Evolutionary conservation across 2,329 filamentous ascomycete species (phyloP), one percentile per base, ranked within the genome.

Genomic region (Cladophialophora yegresii): DNA sequence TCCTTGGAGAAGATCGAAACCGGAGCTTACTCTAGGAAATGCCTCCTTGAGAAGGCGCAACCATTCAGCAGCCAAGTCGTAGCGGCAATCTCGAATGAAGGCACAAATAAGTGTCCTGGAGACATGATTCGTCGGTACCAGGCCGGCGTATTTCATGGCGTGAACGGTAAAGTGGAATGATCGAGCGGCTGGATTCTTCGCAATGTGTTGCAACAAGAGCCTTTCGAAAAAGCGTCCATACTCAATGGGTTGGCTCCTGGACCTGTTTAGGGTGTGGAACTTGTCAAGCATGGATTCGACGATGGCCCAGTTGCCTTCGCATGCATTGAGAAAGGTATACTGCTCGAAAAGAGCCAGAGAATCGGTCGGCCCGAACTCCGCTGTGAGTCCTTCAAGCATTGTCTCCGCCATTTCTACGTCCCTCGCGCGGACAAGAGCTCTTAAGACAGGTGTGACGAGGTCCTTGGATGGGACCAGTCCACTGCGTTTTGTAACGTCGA

Each of bases 391-490:
- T n/a, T 74, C 55, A 3, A 76, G 72, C 58, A 79, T 53, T 16
- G 71, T 69, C 61, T 77, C 53, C 4, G 58, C 73, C 10, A 75
- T 76, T 54, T 76, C 75, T 58, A 74, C 72, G 8, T 73, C 62
- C 36, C 72, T 69, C 23, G 77, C 77, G 55, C 74, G 75, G 32
- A 77, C 75, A 43, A 79, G 64, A 62, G 76, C 78, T 33, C 75
- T 75, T 54, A 80, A 57, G 33, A 80, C 67, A 7, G 78, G 76
- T 56, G 77, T 77, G 67, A 79, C 77, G 22, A 80, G 70, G 50
- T 76, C 75, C 30, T 77, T 73, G 4, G 73, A 77, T n/a, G 74
- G 71, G 1, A 60, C 43, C 6, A 64, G 12, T 23, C 54, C 49
- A 28, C 30, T 12, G 7, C 54, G 51, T 56, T 30, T 61, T 20